Percentiles rank a stretch among this genome's conserved stretches.
Conservation (phyloP, 2,329 filamentous ascomycete species). For the Colletotrichum theobromicola region DNA sequence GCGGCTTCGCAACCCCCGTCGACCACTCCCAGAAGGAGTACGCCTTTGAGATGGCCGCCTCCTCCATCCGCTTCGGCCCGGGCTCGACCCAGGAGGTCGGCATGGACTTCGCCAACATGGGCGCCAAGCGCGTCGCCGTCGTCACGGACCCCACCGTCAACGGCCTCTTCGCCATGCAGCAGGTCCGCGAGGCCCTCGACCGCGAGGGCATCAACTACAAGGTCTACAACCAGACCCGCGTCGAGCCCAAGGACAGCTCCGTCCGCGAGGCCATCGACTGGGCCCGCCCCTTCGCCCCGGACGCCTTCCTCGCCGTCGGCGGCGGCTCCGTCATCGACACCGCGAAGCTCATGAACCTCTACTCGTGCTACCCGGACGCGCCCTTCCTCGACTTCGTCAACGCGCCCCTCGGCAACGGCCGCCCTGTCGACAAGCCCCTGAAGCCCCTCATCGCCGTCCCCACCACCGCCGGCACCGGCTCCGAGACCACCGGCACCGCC, state of each 20-base stretch:
- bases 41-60: conserved; percentile 98
- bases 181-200: conserved; percentile 81
- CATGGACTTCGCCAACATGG: conserved; percentile 96
- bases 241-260: conserved; percentile 95
- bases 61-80: conserved; percentile 90
- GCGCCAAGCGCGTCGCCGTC: conserved; percentile 84
- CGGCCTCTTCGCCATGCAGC: conserved; percentile 86
- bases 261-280: conserved; percentile 90
- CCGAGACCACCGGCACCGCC: conserved; percentile 95
- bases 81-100: conserved; percentile 95
- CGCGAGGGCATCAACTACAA: conserved; percentile 80
- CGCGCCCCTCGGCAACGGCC: conserved; percentile 85
- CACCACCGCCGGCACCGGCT: conserved; percentile 84
- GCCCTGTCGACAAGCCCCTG: conserved; percentile 74
- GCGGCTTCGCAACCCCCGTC: conserved; percentile 71
- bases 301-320: conserved; percentile 92
- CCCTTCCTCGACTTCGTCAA: conserved; percentile 98
- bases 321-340: conserved; percentile 97
- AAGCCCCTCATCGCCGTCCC: conserved; percentile 83
- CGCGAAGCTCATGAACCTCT: conserved; percentile 98
- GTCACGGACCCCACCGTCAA: conserved; percentile 87
- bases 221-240: conserved; percentile 79
- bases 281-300: conserved; percentile 78
- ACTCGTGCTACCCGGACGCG: conserved; percentile 87
- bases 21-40: conserved; percentile 79